Conservation (phyloP, 805 yeast genomes). For the Yarrowia osloensis region DNA sequence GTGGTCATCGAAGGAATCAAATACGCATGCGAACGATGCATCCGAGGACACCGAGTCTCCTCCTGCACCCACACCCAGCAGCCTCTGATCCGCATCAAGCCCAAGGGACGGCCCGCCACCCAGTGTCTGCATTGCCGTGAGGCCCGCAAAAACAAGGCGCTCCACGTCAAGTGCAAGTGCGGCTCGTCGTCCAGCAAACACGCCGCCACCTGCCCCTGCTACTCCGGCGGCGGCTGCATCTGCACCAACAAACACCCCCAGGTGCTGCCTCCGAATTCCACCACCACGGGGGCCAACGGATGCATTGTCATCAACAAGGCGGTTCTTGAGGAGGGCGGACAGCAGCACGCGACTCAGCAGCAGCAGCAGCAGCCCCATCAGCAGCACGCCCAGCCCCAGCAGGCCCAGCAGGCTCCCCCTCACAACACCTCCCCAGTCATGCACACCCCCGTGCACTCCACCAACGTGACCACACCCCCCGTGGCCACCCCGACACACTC, state of each 20-base stretch:
- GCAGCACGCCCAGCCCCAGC: not conserved
- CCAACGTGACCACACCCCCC: not conserved
- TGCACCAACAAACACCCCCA: constrained; percentile 26
- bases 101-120: constrained; percentile 93
- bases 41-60: constrained; percentile 94
- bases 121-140: constrained; percentile 76
- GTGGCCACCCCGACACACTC: not conserved
- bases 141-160: constrained; percentile 35
- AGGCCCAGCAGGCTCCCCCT: not conserved
- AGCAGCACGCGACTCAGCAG: not conserved
- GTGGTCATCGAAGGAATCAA: constrained; percentile 89
- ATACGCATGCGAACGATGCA: constrained; percentile 95
- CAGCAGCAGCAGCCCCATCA: not conserved
- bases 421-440: not conserved
- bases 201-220: constrained; percentile 36
- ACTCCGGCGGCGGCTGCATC: constrained; percentile 31
- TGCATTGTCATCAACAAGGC: constrained; percentile 15
- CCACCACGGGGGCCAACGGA: constrained; percentile 33
- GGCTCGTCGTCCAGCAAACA: constrained; percentile 34
- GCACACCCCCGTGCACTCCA: not conserved
- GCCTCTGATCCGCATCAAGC: constrained; percentile 89
- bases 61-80: constrained; percentile 91
- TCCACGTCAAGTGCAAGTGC: constrained; percentile 44
- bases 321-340: not conserved
- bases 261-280: constrained; percentile 23